phyloP scores from a whole-genome alignment of 805 yeast genomes.

The Kluyveromyces nonfermentans region DNA sequence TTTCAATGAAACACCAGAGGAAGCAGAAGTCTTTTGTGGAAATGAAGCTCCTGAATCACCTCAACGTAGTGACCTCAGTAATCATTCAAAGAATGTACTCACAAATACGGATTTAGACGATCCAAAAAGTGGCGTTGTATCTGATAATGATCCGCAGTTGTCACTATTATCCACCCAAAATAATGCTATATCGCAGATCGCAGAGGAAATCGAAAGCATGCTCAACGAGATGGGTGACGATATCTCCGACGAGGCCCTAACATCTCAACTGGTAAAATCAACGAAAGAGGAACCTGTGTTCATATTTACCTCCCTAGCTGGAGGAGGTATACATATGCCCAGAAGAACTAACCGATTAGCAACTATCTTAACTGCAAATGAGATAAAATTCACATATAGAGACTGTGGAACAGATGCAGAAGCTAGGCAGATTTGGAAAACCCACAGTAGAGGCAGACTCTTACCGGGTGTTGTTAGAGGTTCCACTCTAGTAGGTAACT shows the following conservation, averaged over 20 bases:
- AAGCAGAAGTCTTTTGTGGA: too few relatives aligned
- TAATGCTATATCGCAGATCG: conserved; percentile 6
- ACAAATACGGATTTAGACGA: too few relatives aligned
- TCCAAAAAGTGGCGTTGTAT: too few relatives aligned
- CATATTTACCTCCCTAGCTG: conserved; percentile 77
- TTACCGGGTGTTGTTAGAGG: conserved; percentile 84
- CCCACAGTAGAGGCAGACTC: conserved; percentile 59
- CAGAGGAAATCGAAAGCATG: conserved; percentile 27
- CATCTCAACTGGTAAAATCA: conserved; percentile 11
- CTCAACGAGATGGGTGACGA: conserved; percentile 16
- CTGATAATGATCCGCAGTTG: conserved; percentile 4
- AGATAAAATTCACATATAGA: conserved; percentile 53
- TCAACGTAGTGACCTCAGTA: too few relatives aligned
- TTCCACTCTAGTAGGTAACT: conserved; percentile 76
- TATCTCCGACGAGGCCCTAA: neutral
- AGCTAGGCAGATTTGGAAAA: conserved; percentile 77
- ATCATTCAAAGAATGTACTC: too few relatives aligned
- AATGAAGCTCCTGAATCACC: too few relatives aligned
- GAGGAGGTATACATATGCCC: conserved; percentile 71
- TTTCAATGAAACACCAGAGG: too few relatives aligned
- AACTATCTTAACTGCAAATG: conserved; percentile 67
- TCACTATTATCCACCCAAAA: too few relatives aligned
- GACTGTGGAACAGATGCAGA: conserved; percentile 84
- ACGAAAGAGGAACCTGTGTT: conserved; percentile 53
- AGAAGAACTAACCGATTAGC: conserved; percentile 67